These are phyloP conservation scores for Neofusicoccum cordaticola DNA, from an alignment of 2,329 filamentous ascomycete species.

Conservation along the genomic window DNA sequence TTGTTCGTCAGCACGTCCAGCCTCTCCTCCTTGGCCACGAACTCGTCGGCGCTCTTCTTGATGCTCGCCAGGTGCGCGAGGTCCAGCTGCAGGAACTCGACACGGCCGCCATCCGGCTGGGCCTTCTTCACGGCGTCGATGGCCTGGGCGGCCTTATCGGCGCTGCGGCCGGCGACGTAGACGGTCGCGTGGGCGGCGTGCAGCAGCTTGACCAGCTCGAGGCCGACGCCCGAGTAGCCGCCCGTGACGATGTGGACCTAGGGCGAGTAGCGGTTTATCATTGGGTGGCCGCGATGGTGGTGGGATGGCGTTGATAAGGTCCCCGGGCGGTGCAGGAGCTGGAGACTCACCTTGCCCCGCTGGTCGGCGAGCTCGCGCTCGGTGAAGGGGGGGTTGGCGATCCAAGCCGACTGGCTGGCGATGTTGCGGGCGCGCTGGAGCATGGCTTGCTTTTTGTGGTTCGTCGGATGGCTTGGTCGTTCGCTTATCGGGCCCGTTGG, in stretches of 20 bases:
- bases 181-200: slow-evolving; percentile 55
- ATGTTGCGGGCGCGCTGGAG: slow-evolving; percentile 14
- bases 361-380: slow-evolving; percentile 42
- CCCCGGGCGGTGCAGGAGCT: too few species aligned
- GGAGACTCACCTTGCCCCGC: background rate
- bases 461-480: too few species aligned
- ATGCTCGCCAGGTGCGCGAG: slow-evolving; percentile 44
- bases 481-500: background rate
- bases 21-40: slow-evolving; percentile 36
- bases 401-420: slow-evolving; percentile 25
- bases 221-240: slow-evolving; percentile 49
- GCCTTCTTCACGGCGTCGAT: slow-evolving; percentile 43
- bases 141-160: slow-evolving; percentile 44
- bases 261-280: background rate
- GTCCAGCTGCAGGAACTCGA: slow-evolving; percentile 33
- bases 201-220: slow-evolving; percentile 53
- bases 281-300: background rate
- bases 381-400: slow-evolving; percentile 41
- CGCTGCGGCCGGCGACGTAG: slow-evolving; percentile 53
- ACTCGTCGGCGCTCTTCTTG: slow-evolving; percentile 37
- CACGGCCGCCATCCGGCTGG: slow-evolving; percentile 24
- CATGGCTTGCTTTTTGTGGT: background rate
- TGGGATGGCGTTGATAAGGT: background rate
- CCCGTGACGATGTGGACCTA: slow-evolving; percentile 49
- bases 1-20: slow-evolving; percentile 44